Conservation (phyloP, 73 alveolate genomes). For the Halteria grandinella region DNA sequence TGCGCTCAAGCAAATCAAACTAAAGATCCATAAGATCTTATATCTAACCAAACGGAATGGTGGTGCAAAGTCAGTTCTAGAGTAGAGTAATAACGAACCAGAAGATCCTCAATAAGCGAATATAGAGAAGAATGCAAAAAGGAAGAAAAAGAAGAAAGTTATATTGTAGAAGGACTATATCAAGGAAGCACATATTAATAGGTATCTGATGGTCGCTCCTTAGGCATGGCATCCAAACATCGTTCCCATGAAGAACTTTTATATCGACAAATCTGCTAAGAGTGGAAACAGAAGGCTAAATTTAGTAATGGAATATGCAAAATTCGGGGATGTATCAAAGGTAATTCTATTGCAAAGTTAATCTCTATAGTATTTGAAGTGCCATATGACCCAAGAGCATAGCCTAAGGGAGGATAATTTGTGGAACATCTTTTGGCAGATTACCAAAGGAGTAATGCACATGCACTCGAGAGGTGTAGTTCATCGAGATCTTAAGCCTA, state of each 20-base stretch:
- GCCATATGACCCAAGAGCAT: not conserved
- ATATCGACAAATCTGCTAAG: not conserved
- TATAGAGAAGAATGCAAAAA: not conserved
- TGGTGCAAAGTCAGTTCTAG: not conserved
- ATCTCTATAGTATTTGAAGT: slow-evolving; percentile 9
- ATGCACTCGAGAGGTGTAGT: slow-evolving; percentile 12
- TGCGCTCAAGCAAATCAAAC: slow-evolving; percentile 21
- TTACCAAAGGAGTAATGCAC: slow-evolving; percentile 24
- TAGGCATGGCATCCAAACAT: slow-evolving; percentile 7
- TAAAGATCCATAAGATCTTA: slow-evolving; percentile 5
- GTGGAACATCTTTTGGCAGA: slow-evolving; percentile 9
- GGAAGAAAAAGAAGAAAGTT: not conserved
- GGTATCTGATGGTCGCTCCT: no score
- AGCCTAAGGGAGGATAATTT: slow-evolving; percentile 20
- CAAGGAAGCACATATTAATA: not conserved
- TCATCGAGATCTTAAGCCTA: slow-evolving; percentile 45
- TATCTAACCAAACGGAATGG: not conserved
- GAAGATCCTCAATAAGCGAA: not conserved
- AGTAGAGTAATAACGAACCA: not conserved
- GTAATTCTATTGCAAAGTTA: not conserved
- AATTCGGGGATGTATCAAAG: slow-evolving; percentile 24
- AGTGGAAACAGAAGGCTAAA: slow-evolving; percentile 5
- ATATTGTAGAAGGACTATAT: slow-evolving; percentile 19
- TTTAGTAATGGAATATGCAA: slow-evolving; percentile 15
- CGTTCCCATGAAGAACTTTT: not conserved